A percentile compares a stretch with the other conserved stretches of the same genome.
Conservation (phyloP, 2,329 filamentous ascomycete species). For the Ascochyta pisi region DNA sequence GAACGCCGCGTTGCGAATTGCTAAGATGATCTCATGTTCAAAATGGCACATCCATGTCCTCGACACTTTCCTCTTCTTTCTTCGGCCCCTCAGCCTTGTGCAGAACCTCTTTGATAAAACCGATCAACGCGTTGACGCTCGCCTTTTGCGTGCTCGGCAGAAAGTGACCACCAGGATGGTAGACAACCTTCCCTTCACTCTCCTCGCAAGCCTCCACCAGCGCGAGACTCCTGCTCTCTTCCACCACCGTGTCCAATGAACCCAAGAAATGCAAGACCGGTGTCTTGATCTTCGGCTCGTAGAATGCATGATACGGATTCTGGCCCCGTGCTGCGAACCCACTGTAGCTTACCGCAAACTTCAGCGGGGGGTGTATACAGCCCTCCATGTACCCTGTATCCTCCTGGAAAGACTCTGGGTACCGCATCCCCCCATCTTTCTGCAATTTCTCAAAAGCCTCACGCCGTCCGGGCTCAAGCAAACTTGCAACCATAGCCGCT, state of each 20-base stretch:
- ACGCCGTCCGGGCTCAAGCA: constrained; percentile 66
- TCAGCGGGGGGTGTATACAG: constrained; percentile 61
- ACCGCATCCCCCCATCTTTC: constrained; percentile 56
- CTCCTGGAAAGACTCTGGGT: constrained; percentile 57
- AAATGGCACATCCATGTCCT: constrained; percentile 75
- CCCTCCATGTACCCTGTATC: constrained; percentile 32
- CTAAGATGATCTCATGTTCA: constrained; percentile 37
- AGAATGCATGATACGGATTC: constrained; percentile 70
- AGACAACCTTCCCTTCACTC: constrained; percentile 61
- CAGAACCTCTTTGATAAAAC: constrained; percentile 68
- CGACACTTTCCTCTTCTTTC: constrained; percentile 62
- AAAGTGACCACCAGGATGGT: constrained; percentile 90
- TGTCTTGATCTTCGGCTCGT: constrained; percentile 76
- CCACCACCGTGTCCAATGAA: constrained; percentile 85
- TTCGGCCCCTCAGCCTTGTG: constrained; percentile 47
- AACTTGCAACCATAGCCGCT: constrained; percentile 73
- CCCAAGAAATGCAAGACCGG: constrained; percentile 84
- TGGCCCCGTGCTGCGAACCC: constrained; percentile 74
- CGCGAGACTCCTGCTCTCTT: constrained; percentile 72
- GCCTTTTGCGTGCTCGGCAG: constrained; percentile 79
- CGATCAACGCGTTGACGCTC: constrained; percentile 77
- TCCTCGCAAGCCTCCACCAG: constrained; percentile 71
- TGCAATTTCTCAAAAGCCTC: constrained; percentile 57
- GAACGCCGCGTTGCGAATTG: constrained; percentile 25
- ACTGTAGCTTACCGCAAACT: constrained; percentile 78